Conservation (phyloP, 257 asterid species). For the Craterostigma plantagineum region DNA sequence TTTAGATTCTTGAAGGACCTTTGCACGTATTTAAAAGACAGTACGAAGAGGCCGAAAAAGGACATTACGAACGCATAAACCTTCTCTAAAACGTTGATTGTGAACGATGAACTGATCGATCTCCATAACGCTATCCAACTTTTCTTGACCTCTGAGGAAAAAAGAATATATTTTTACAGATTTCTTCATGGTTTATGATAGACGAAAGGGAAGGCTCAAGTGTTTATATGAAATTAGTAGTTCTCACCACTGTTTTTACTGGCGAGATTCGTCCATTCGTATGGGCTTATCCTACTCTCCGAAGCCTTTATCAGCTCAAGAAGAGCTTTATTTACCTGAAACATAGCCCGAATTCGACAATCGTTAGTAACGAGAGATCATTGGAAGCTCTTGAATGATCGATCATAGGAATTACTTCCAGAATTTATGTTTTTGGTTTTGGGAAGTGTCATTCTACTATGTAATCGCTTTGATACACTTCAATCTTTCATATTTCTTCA, state of each 20-base stretch:
- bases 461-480: too few species aligned
- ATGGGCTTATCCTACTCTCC: constrained; percentile 18
- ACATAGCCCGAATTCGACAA: too few species aligned
- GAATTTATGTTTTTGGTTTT: too few species aligned
- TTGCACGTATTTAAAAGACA: constrained; percentile 32
- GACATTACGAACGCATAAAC: constrained; percentile 27
- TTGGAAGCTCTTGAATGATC: too few species aligned
- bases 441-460: too few species aligned
- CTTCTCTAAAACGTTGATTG: constrained; percentile 27
- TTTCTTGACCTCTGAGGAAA: constrained; percentile 26
- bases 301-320: constrained; percentile 62
- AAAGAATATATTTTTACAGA: too few species aligned
- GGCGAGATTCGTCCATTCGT: constrained; percentile 80
- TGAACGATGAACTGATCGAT: constrained; percentile 26
- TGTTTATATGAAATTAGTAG: too few species aligned
- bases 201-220: too few species aligned
- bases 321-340: constrained; percentile 80
- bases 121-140: constrained; percentile 21
- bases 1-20: constrained; percentile 39
- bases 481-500: too few species aligned
- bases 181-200: too few species aligned
- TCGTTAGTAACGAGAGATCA: too few species aligned
- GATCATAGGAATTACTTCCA: too few species aligned
- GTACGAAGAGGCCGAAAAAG: constrained; percentile 36
- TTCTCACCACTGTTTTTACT: constrained; percentile 38